Evolutionary conservation across 2,329 filamentous ascomycete genomes (phyloP).

Genomic region (Paraphaeosphaeria sporulosa): DNA sequence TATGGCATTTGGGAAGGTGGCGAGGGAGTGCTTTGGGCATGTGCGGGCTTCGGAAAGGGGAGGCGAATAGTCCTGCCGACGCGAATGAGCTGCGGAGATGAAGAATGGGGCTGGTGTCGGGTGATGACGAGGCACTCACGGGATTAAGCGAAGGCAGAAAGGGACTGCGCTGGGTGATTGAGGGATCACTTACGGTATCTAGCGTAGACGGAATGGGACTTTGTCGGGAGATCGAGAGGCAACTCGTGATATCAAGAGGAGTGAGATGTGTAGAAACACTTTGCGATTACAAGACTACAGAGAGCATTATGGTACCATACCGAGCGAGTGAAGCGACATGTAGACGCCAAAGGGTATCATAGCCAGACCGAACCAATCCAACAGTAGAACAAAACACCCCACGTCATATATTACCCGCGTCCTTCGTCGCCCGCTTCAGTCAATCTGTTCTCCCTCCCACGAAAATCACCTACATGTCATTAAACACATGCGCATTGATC

Average conservation of each 20-base stretch:
- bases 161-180: no score
- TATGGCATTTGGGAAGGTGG: slow-evolving; percentile 51
- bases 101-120: no score
- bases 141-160: no score
- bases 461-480: neutral
- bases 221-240: no score
- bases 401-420: no score
- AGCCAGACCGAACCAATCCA: neutral
- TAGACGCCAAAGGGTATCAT: neutral
- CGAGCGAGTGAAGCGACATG: neutral
- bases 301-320: neutral
- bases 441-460: no score
- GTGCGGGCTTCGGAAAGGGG: slow-evolving; percentile 41
- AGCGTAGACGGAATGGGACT: no score
- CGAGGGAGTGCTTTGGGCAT: slow-evolving; percentile 58
- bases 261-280: slow-evolving; percentile 17
- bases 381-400: neutral
- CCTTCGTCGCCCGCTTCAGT: no score
- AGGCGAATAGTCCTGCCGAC: neutral
- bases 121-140: no score
- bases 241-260: no score
- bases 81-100: neutral
- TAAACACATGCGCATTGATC: neutral
- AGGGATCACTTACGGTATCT: no score
- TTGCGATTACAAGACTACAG: neutral